Conservation (phyloP, 1,284 basidiomycete species). For the Ustilago shanxiensis region DNA sequence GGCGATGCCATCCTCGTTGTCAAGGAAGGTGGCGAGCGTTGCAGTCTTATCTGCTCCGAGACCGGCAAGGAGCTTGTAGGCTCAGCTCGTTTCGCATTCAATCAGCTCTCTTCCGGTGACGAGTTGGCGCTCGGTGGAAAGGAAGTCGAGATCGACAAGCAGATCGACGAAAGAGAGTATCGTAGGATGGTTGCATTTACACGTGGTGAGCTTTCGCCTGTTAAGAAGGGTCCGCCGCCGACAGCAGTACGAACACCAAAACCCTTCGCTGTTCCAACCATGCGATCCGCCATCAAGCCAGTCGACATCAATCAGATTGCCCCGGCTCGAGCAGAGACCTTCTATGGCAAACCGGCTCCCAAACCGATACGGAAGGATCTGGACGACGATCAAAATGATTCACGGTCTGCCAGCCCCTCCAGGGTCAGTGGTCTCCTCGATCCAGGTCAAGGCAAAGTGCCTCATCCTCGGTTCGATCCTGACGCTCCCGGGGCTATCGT, state of each 20-base stretch:
- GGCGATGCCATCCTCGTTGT: constrained; percentile 71
- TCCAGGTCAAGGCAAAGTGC: constrained; percentile 33
- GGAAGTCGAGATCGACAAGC: constrained; percentile 54
- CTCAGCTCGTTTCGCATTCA: constrained; percentile 39
- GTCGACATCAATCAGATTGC: constrained; percentile 43
- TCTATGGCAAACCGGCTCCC: constrained; percentile 43
- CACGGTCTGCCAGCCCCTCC: constrained; percentile 26
- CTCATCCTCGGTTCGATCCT: constrained; percentile 58
- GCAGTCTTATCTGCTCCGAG: constrained; percentile 56
- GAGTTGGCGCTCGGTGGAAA: constrained; percentile 56
- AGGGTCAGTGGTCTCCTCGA: constrained; percentile 41
- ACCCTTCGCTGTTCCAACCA: constrained; percentile 37
- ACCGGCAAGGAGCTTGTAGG: constrained; percentile 53
- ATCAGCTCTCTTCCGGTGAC: constrained; percentile 49
- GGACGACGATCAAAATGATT: constrained; percentile 7
- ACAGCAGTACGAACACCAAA: constrained; percentile 36
- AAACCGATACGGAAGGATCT: constrained; percentile 13
- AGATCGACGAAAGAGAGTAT: constrained; percentile 40
- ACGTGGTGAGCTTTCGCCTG: constrained; percentile 37
- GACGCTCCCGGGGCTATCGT: constrained; percentile 78
- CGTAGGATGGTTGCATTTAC: constrained; percentile 34
- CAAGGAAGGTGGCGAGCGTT: constrained; percentile 45
- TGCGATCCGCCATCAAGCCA: constrained; percentile 34
- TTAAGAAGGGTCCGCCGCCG: constrained; percentile 33
- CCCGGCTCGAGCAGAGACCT: constrained; percentile 45